Conservation (phyloP, 192 early-diverging fungal genomes). For the Podila clonocystis region DNA sequence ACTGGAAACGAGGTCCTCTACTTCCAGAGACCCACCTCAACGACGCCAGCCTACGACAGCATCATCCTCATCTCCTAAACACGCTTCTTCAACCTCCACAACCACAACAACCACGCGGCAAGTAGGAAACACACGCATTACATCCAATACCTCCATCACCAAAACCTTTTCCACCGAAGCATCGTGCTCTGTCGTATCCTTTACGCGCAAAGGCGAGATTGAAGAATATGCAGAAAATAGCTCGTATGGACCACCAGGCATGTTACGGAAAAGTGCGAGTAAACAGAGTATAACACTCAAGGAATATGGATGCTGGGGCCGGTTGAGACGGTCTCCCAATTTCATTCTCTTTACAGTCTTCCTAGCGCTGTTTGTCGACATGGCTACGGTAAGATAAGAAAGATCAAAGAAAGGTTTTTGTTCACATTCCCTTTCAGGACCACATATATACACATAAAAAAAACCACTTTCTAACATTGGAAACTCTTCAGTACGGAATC, state of each 20-base stretch:
- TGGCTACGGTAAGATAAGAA: constrained; percentile 28
- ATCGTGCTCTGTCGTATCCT: neutral
- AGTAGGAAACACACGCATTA: neutral
- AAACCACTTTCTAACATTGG: neutral
- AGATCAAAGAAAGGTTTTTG: no score
- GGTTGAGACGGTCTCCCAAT: constrained; percentile 34
- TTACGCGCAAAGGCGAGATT: neutral
- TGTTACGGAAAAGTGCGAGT: constrained; percentile 10
- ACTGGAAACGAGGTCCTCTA: neutral
- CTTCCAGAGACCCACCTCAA: neutral
- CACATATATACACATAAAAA: no score
- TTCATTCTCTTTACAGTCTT: constrained; percentile 48
- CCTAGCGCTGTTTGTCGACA: constrained; percentile 42
- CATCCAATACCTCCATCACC: neutral
- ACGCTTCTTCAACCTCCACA: neutral
- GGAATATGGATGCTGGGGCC: constrained; percentile 23
- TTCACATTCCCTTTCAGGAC: no score
- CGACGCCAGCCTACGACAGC: neutral
- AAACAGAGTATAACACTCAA: constrained; percentile 15
- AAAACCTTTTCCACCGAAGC: neutral
- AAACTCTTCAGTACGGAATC: constrained; percentile 73
- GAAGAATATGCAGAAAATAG: neutral
- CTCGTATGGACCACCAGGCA: neutral
- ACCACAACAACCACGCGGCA: neutral
- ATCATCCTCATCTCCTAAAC: neutral